A percentile compares a stretch with the other conserved stretches of the same genome.
Evolutionary conservation across 192 early-diverging fungal genomes (phyloP).

Genomic region (Coemansia sp.): DNA sequence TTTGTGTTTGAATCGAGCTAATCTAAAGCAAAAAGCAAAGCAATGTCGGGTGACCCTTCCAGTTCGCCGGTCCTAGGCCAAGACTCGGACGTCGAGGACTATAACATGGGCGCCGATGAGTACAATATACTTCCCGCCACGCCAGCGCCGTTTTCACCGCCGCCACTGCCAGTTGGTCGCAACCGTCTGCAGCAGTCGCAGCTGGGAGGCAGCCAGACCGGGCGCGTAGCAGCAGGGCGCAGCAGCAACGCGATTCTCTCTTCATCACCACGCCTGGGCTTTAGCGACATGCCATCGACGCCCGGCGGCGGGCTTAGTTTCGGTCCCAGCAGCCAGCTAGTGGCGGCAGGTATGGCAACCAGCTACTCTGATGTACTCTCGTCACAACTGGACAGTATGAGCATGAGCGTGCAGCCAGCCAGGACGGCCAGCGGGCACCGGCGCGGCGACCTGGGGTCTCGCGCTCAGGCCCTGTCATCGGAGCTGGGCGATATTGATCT

Average conservation of each 20-base stretch:
- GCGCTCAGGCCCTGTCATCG: conserved; percentile 41
- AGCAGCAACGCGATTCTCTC: conserved; percentile 6
- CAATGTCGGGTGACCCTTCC: conserved; percentile 32
- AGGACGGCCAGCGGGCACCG: conserved; percentile 11
- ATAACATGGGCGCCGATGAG: conserved; percentile 9
- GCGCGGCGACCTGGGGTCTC: conserved; percentile 42
- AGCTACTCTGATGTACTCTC: conserved; percentile 38
- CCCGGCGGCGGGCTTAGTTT: conserved; percentile 19
- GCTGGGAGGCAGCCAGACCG: conserved; percentile 2
- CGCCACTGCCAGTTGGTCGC: conserved; percentile 14
- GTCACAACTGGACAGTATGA: conserved; percentile 47
- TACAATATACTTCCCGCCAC: conserved; percentile 46
- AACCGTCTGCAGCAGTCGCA: conserved; percentile 8
- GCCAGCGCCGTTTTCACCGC: conserved; percentile 43
- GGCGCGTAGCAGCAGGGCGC: background rate
- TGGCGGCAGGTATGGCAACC: conserved; percentile 25
- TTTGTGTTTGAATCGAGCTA: conserved; percentile 5
- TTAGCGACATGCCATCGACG: conserved; percentile 44
- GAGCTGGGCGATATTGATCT: conserved; percentile 44
- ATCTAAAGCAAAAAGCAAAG: background rate
- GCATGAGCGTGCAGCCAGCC: conserved; percentile 15
- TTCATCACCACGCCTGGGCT: conserved; percentile 41
- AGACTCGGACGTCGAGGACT: conserved; percentile 34
- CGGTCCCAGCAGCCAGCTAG: conserved; percentile 25
- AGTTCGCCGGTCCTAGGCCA: conserved; percentile 41